Conservation (phyloP, 345 rosid genomes). For the Citrus hindsii region DNA sequence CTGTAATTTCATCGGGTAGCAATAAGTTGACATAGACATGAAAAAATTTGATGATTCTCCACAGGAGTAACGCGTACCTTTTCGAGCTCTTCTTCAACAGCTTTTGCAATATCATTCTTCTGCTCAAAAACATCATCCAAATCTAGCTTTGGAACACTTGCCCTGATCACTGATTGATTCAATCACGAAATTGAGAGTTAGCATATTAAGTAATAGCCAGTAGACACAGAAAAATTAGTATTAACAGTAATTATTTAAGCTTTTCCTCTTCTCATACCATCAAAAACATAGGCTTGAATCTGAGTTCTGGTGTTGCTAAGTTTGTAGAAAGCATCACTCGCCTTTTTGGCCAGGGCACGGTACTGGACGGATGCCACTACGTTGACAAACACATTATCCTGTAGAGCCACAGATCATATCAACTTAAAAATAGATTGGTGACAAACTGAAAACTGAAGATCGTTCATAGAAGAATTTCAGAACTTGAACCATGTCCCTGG, state of each 20-base stretch:
- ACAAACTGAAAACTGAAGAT: too few species aligned
- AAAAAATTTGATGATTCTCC: slow-evolving; percentile 3
- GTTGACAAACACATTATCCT: slow-evolving; percentile 58
- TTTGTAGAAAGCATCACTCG: slow-evolving; percentile 53
- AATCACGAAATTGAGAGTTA: not conserved
- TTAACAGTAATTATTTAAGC: not conserved
- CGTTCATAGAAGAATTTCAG: not conserved
- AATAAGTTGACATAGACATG: not conserved
- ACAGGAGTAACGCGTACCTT: slow-evolving; percentile 27
- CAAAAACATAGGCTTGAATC: slow-evolving; percentile 54
- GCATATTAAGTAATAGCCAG: not conserved
- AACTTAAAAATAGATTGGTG: not conserved
- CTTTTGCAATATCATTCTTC: slow-evolving; percentile 54
- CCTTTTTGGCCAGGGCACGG: slow-evolving; percentile 43
- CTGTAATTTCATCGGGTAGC: slow-evolving; percentile 13
- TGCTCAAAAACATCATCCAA: slow-evolving; percentile 56
- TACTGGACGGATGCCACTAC: slow-evolving; percentile 57
- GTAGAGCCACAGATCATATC: not conserved
- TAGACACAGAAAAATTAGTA: not conserved
- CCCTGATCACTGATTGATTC: slow-evolving; percentile 39
- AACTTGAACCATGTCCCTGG: not conserved
- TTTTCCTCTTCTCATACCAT: slow-evolving; percentile 27
- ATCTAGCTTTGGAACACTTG: slow-evolving; percentile 48
- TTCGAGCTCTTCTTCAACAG: slow-evolving; percentile 54
- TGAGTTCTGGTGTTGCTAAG: slow-evolving; percentile 52